Percentiles rank a stretch among this genome's conserved stretches.
Evolutionary conservation across 106 monocot species (phyloP).

Genomic region (Apostasia ramifera): DNA sequence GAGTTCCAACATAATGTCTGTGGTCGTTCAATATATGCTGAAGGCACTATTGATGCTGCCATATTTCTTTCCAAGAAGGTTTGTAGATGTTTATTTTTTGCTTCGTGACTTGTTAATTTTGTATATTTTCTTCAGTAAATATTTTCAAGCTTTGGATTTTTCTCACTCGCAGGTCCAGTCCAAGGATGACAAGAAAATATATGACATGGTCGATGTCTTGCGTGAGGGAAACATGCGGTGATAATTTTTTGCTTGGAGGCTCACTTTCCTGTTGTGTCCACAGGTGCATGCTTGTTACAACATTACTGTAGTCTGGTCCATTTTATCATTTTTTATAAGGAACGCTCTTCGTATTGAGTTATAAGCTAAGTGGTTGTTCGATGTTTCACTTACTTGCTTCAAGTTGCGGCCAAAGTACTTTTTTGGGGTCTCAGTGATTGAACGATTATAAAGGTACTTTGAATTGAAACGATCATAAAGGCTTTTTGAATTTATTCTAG

Average conservation of each 20-base stretch:
- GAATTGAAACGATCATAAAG: no score
- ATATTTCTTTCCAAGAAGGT: constrained; percentile 87
- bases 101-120: neutral
- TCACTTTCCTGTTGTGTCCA: neutral
- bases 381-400: no score
- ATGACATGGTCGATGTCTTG: constrained; percentile 84
- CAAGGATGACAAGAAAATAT: constrained; percentile 62
- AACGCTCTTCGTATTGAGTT: neutral
- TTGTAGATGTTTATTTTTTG: neutral
- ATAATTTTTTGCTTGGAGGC: neutral
- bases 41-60: constrained; percentile 90
- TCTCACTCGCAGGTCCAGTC: constrained; percentile 39
- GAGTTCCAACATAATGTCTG: constrained; percentile 98
- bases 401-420: neutral
- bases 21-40: constrained; percentile 87
- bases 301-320: neutral
- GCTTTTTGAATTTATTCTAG: no score
- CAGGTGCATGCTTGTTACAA: neutral
- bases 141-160: neutral
- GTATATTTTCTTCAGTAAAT: neutral
- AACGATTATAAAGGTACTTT: no score
- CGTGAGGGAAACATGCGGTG: constrained; percentile 84
- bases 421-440: neutral
- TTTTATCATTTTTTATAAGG: neutral
- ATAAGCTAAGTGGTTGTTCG: neutral